Evolutionary conservation across 441 rosid species (phyloP), one percentile per base, ranked within the genome.

Genomic region (Flueggea neowawraea): DNA sequence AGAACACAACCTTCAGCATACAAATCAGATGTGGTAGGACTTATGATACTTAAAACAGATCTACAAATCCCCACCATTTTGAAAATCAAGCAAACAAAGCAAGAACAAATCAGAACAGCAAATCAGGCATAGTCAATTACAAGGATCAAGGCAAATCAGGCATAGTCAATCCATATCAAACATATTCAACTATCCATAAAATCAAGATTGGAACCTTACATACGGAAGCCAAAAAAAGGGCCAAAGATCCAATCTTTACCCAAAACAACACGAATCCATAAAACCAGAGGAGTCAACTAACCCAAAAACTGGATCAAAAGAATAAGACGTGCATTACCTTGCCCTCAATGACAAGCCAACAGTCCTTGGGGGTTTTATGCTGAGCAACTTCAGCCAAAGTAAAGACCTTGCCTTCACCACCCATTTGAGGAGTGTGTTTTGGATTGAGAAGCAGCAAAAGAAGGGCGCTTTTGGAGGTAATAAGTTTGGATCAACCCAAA

Each of bases 321-420:
- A 63, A 43, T 28, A 45, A 43, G 31, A 43, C 17, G 10, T 14
- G 58, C 31, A 0, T n/a, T 76, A 93, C 97, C 98, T 86, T 90
- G 75, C 90, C 94, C 14, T 79, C 78, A 63, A 93, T 86, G 72
- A 90, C 77, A 62, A 93, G 94, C 97, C 94, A 93, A 55, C 96
- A 93, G 55, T 90, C 96, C 61, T 88, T 62, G 45, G 62, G 16
- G 71, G 17, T 68, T 73, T 75, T 85, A 82, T 93, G 92, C 62
- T 81, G 65, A 51, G 97, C 78, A 57, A 93, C 96, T 71, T 93
- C 85, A 5, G 82, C 69, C 77, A 93, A 76, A 71, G 89, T 76
- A 66, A 55, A 88, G 22, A 80, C 69, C 82, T 88, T 86, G 47
- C 80, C 71, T 16, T 64, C 83, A 53, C 80, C 85, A 39, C 82